Conservation (phyloP, 2,329 filamentous ascomycete genomes). For the Chaetomium strumarium region DNA sequence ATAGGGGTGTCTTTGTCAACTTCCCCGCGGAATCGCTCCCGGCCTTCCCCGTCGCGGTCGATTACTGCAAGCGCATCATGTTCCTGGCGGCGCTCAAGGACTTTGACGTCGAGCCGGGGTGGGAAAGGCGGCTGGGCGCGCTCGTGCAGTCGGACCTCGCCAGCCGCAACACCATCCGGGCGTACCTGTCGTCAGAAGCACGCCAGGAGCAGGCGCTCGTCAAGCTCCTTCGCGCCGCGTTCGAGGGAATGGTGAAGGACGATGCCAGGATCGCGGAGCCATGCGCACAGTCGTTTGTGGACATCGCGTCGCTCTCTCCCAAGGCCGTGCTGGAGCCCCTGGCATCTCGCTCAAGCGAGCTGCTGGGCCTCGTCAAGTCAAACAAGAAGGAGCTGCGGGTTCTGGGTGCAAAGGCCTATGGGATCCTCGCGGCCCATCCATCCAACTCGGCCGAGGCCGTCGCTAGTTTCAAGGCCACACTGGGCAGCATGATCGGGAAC, state of each 20-base stretch:
- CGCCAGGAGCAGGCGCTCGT: constrained; percentile 35
- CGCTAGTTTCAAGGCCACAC: constrained; percentile 35
- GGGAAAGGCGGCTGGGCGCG: constrained; percentile 74
- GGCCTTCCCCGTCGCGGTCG: constrained; percentile 63
- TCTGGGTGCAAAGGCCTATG: constrained; percentile 64
- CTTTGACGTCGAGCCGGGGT: constrained; percentile 66
- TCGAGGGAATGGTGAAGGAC: constrained; percentile 49
- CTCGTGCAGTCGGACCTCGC: constrained; percentile 64
- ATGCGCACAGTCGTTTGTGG: constrained; percentile 48
- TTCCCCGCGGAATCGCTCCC: constrained; percentile 42
- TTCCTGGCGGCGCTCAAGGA: constrained; percentile 44
- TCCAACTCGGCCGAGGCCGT: constrained; percentile 37
- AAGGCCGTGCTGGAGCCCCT: constrained; percentile 41
- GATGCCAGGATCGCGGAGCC: constrained; percentile 39
- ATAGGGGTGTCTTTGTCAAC: constrained; percentile 38
- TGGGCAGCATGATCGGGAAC: constrained; percentile 40
- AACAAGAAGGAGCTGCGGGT: constrained; percentile 65
- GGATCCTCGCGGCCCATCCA: constrained; percentile 68
- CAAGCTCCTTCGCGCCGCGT: constrained; percentile 47
- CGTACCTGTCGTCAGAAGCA: constrained; percentile 38
- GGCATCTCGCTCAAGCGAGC: constrained; percentile 40
- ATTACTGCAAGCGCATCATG: constrained; percentile 56
- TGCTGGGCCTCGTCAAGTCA: constrained; percentile 59
- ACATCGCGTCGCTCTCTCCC: constrained; percentile 40
- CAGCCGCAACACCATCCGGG: constrained; percentile 53